Evolutionary conservation across 805 yeast species (phyloP).

Genomic region (Myxozyma sirexii): DNA sequence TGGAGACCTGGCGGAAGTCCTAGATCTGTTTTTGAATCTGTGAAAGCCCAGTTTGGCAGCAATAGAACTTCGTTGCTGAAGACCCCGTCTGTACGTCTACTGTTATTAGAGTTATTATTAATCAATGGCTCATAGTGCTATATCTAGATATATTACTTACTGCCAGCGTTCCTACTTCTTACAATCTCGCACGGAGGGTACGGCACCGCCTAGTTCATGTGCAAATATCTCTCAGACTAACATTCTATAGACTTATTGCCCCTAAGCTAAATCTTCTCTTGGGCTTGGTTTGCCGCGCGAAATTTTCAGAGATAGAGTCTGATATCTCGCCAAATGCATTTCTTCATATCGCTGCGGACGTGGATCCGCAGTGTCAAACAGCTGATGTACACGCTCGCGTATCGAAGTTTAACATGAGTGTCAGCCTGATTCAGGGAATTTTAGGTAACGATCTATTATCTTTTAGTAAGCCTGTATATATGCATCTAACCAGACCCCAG

Average conservation of each 20-base stretch:
- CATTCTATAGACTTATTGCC: constrained; percentile 19
- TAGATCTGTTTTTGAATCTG: background rate
- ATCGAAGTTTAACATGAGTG: constrained; percentile 23
- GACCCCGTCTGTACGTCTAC: constrained; percentile 22
- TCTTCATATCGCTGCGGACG: constrained; percentile 7
- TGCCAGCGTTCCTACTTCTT: constrained; percentile 24
- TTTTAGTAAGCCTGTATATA: background rate
- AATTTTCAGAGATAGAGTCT: constrained; percentile 11
- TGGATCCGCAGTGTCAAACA: constrained; percentile 29
- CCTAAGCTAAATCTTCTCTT: constrained; percentile 27
- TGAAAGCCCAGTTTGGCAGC: background rate
- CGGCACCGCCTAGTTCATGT: too few species aligned
- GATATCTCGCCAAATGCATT: background rate
- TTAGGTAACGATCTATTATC: background rate
- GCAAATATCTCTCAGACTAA: background rate
- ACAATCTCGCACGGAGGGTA: constrained; percentile 29
- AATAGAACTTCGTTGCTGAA: background rate
- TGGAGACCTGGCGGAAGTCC: background rate
- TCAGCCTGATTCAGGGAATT: constrained; percentile 24
- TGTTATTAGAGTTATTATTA: too few species aligned
- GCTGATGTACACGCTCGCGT: constrained; percentile 23
- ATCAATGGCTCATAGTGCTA: background rate
- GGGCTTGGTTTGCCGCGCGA: constrained; percentile 19
- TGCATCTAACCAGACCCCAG: background rate
- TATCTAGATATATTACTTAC: constrained; percentile 21